These are phyloP conservation scores for Fusarium scirpi DNA, from an alignment of 2,329 filamentous ascomycete species.

Conservation along the genomic window DNA sequence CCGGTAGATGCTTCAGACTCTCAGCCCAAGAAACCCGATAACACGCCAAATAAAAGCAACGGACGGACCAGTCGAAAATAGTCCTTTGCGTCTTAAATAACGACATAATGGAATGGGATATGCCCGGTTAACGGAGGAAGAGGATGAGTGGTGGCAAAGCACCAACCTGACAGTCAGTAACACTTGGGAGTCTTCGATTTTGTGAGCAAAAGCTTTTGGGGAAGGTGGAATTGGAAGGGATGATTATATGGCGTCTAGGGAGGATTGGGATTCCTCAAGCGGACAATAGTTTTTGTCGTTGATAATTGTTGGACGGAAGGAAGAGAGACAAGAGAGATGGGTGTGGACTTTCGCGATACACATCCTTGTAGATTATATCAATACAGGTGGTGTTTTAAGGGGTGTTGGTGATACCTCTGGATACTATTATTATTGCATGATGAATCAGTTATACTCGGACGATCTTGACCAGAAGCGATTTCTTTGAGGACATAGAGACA, in stretches of 20 bases:
- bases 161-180: slow-evolving; percentile 22
- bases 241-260: slow-evolving; percentile 47
- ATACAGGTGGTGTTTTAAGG: slow-evolving; percentile 21
- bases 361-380: slow-evolving; percentile 40
- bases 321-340: slow-evolving; percentile 3
- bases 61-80: slow-evolving; percentile 6
- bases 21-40: slow-evolving; percentile 8
- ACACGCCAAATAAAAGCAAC: slow-evolving; percentile 23
- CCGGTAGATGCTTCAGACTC: slow-evolving; percentile 24
- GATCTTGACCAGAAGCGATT: neutral
- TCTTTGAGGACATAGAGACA: neutral
- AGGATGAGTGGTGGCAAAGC: slow-evolving; percentile 8
- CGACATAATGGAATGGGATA: slow-evolving; percentile 8
- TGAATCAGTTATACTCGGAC: slow-evolving; percentile 14
- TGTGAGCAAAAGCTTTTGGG: slow-evolving; percentile 46
- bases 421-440: neutral
- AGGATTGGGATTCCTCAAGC: slow-evolving; percentile 44
- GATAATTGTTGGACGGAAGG: slow-evolving; percentile 33
- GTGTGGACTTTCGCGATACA: slow-evolving; percentile 38
- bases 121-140: slow-evolving; percentile 19
- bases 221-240: slow-evolving; percentile 41
- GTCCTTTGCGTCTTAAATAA: neutral
- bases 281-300: slow-evolving; percentile 39
- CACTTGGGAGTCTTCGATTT: slow-evolving; percentile 44
- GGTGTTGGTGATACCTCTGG: slow-evolving; percentile 11